Conservation (phyloP, 2,329 filamentous ascomycete species). For the Claviceps pazoutovae region DNA sequence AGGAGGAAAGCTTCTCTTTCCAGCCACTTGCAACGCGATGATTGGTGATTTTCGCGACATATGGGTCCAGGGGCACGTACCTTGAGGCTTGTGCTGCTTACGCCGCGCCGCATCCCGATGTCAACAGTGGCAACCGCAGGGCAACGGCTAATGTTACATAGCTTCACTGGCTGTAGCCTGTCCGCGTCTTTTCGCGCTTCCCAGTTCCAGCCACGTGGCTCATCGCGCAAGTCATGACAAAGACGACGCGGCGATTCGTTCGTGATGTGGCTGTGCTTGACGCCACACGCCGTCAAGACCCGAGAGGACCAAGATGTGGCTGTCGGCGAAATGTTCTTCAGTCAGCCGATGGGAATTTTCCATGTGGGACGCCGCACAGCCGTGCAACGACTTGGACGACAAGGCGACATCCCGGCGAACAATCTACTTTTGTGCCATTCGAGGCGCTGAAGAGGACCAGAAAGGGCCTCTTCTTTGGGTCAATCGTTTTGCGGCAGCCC, state of each 20-base stretch:
- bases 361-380: neutral
- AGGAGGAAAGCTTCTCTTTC: neutral
- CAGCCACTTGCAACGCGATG: constrained; percentile 12
- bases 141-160: constrained; percentile 34
- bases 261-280: neutral
- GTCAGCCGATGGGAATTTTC: constrained; percentile 14
- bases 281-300: neutral
- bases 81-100: neutral
- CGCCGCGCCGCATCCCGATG: constrained; percentile 6
- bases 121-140: constrained; percentile 42
- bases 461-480: neutral
- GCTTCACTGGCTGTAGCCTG: constrained; percentile 25
- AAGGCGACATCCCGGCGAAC: neutral
- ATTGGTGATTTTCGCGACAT: constrained; percentile 7
- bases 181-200: constrained; percentile 5
- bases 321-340: constrained; percentile 14
- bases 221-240: constrained; percentile 10
- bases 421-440: neutral
- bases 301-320: too few species aligned
- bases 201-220: constrained; percentile 15
- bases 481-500: neutral
- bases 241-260: constrained; percentile 3
- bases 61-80: constrained; percentile 9
- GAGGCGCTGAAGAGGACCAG: neutral
- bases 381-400: neutral